Evolutionary conservation across 306 rosid genomes (phyloP), one percentile per base, ranked within the genome.

Genomic region (Quercus mongolica): DNA sequence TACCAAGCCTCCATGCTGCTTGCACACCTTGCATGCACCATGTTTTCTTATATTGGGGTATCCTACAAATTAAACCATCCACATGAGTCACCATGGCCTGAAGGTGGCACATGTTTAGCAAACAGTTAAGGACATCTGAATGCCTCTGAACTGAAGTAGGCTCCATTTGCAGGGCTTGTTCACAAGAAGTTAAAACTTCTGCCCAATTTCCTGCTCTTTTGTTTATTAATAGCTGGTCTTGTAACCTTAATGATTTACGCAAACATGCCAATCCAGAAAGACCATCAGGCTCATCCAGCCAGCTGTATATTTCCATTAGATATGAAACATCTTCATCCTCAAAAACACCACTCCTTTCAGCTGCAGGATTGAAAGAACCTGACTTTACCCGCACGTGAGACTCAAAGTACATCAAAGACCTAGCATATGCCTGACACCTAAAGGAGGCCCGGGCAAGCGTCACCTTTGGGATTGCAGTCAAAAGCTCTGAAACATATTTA

Each of bases 11-110:
- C 99, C 98, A 95, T 69, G 99, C 98, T 77, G 99, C 99, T 88
- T 95, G 99, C 83, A 95, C 94, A 79, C 99, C 99, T 87, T 95
- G 99, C 97, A 93, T 92, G 86, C 93, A 95, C 99, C 98, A 95
- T 57, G 89, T 88, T 87, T 95, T 92, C 90, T 91, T 95, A 89
- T 91, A 95, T 58, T 82, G 81, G 69, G 97, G 98, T 82, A 91
- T 84, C 86, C 99, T 86, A 77, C 92, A 91, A 65, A 91, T 85
- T 74, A 95, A 88, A 73, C 98, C 99, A 91, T 95, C 99, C 83
- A 95, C 98, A 83, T 91, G 97, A 78, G 97, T 95, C 71, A 89
- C 97, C 99, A 95, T 92, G 41, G 98, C 98, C 86, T 95, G 99
- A 85, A 95, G 98, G 85, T 95, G 98, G 86, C 96, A 95, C 99